Evolutionary conservation across 2,329 filamentous ascomycete species (phyloP).

Genomic region (Colletotrichum incanum): DNA sequence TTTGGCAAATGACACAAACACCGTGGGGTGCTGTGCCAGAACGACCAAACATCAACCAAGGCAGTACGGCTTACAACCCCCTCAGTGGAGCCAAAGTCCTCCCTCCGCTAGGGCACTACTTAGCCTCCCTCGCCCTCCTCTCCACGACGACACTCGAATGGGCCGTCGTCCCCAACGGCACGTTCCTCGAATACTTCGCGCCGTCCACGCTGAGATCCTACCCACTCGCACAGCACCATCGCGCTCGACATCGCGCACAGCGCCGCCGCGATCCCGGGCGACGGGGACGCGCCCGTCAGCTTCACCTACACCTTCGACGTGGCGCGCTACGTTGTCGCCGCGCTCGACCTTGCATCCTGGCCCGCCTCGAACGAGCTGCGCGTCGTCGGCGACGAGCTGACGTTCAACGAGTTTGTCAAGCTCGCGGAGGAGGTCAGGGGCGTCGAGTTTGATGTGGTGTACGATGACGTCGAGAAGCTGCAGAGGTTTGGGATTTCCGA

Average conservation of each 20-base stretch:
- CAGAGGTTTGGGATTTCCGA: conserved; percentile 52
- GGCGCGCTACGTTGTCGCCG: no score
- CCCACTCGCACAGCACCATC: no score
- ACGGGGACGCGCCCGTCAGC: no score
- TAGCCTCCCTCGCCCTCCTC: conserved; percentile 1
- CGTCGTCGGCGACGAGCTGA: conserved; percentile 58
- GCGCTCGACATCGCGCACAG: no score
- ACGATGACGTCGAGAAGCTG: conserved; percentile 52
- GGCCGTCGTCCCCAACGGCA: conserved; percentile 58
- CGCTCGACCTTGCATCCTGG: conserved; percentile 56
- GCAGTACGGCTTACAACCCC: conserved; percentile 11
- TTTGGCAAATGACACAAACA: no score
- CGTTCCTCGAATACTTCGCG: conserved; percentile 62
- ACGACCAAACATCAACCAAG: neutral
- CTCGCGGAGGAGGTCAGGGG: conserved; percentile 55
- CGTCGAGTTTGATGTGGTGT: conserved; percentile 52
- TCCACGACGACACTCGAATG: conserved; percentile 50
- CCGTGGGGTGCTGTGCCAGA: no score
- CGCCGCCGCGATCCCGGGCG: no score
- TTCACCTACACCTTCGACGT: no score
- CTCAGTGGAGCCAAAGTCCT: conserved; percentile 45
- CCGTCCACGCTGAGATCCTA: no score
- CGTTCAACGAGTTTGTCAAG: conserved; percentile 60
- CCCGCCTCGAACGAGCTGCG: conserved; percentile 50
- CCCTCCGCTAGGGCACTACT: conserved; percentile 23